Conservation (phyloP, 1,284 basidiomycete species). For the Pascua sp. region DNA sequence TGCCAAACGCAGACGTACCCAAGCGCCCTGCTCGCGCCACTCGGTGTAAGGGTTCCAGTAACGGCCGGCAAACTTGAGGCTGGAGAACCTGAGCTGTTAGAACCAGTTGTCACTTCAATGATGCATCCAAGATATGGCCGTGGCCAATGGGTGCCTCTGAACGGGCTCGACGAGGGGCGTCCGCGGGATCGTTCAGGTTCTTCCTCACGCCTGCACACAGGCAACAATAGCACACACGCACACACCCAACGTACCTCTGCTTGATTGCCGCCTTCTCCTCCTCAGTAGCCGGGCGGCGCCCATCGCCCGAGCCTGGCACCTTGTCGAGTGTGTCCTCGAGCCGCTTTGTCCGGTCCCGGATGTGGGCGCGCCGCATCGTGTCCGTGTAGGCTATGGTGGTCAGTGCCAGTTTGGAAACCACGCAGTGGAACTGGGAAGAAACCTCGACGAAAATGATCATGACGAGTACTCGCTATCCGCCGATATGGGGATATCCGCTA, state of each 20-base stretch:
- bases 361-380: conserved; percentile 39
- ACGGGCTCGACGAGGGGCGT: no score
- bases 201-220: neutral
- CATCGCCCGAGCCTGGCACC: conserved; percentile 21
- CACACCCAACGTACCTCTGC: conserved; percentile 31
- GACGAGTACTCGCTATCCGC: no score
- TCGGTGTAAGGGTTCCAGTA: conserved; percentile 52
- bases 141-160: no score
- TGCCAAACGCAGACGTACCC: conserved; percentile 29
- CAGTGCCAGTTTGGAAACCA: neutral
- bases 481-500: no score
- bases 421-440: no score
- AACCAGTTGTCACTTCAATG: neutral
- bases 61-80: conserved; percentile 40
- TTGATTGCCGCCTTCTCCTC: conserved; percentile 47
- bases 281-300: conserved; percentile 32
- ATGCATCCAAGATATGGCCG: no score
- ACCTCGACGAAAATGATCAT: no score
- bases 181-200: no score
- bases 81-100: conserved; percentile 28
- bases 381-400: conserved; percentile 43
- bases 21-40: conserved; percentile 55
- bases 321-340: conserved; percentile 22
- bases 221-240: neutral
- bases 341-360: conserved; percentile 29